A percentile compares a stretch with the other conserved stretches of the same genome.
Evolutionary conservation across 139 green algal species (phyloP).

Genomic region (Eudorina sp.): DNA sequence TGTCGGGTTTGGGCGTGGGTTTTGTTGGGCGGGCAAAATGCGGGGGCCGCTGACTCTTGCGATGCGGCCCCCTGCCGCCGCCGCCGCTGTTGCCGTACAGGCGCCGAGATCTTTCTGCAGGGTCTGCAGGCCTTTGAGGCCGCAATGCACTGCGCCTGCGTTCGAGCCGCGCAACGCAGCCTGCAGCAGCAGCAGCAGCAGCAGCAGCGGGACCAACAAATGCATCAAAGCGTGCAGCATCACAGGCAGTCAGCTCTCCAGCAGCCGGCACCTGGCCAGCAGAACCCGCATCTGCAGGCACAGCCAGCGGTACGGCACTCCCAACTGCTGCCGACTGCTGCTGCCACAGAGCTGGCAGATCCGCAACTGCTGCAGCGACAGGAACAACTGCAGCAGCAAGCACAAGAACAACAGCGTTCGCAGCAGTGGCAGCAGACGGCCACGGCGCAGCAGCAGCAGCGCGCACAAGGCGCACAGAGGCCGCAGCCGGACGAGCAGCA

Average conservation of each 20-base stretch:
- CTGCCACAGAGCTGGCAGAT: neutral
- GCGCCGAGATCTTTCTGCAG: conserved; percentile 65
- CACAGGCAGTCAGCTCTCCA: neutral
- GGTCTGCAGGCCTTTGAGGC: conserved; percentile 67
- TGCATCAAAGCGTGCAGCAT: too few species aligned
- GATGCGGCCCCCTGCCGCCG: neutral
- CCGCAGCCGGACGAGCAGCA: neutral
- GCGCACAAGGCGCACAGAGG: neutral
- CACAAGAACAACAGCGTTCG: neutral
- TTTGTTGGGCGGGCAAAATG: too few species aligned
- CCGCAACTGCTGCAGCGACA: conserved; percentile 14
- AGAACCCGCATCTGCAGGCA: too few species aligned
- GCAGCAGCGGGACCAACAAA: neutral
- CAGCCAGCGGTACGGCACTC: too few species aligned
- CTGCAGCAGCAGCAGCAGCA: conserved; percentile 43
- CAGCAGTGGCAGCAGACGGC: neutral
- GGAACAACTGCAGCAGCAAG: neutral
- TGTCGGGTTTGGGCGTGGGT: too few species aligned
- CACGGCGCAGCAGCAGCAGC: neutral
- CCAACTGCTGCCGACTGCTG: too few species aligned
- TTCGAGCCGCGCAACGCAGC: conserved; percentile 64
- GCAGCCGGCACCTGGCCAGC: too few species aligned
- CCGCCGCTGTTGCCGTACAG: conserved; percentile 47
- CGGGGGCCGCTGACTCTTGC: too few species aligned
- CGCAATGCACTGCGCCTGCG: conserved; percentile 67